These are phyloP conservation scores for Neonectria hederae DNA, from an alignment of 2,329 filamentous ascomycete species.

Conservation along the genomic window DNA sequence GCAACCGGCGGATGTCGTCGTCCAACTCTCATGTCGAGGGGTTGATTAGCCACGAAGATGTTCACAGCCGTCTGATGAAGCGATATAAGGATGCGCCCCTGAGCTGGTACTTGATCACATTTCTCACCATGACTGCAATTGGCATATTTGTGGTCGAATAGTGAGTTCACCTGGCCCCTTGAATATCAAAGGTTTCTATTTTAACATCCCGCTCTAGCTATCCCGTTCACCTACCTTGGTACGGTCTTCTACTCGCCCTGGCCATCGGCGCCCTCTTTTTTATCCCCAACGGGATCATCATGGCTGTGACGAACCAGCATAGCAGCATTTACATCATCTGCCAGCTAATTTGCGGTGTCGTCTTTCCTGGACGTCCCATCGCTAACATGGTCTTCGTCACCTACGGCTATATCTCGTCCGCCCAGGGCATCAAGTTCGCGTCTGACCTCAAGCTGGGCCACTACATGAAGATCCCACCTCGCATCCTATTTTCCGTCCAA, in stretches of 20 bases:
- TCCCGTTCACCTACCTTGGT: slow-evolving; percentile 86
- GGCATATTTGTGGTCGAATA: slow-evolving; percentile 89
- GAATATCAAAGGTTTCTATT: background rate
- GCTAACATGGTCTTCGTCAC: slow-evolving; percentile 95
- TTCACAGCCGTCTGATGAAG: slow-evolving; percentile 85
- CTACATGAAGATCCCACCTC: slow-evolving; percentile 87
- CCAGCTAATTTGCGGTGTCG: slow-evolving; percentile 82
- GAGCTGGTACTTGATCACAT: slow-evolving; percentile 82
- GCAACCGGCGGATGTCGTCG: slow-evolving; percentile 41
- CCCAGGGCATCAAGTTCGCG: slow-evolving; percentile 89
- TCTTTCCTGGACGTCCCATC: slow-evolving; percentile 86
- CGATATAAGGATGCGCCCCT: slow-evolving; percentile 84
- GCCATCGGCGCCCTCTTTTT: slow-evolving; percentile 83
- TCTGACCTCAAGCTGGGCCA: slow-evolving; percentile 88
- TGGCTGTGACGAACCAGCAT: slow-evolving; percentile 92
- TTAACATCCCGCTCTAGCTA: slow-evolving; percentile 61
- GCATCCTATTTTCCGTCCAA: slow-evolving; percentile 82
- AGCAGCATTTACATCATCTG: slow-evolving; percentile 88
- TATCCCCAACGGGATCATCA: slow-evolving; percentile 91
- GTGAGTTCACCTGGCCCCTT: slow-evolving; percentile 55
- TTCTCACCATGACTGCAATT: slow-evolving; percentile 77
- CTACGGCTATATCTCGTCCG: slow-evolving; percentile 88
- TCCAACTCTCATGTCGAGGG: slow-evolving; percentile 58
- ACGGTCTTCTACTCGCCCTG: slow-evolving; percentile 81
- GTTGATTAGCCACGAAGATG: slow-evolving; percentile 77